Conservation (phyloP, 1,284 basidiomycete species). For the Tilletia caries region DNA sequence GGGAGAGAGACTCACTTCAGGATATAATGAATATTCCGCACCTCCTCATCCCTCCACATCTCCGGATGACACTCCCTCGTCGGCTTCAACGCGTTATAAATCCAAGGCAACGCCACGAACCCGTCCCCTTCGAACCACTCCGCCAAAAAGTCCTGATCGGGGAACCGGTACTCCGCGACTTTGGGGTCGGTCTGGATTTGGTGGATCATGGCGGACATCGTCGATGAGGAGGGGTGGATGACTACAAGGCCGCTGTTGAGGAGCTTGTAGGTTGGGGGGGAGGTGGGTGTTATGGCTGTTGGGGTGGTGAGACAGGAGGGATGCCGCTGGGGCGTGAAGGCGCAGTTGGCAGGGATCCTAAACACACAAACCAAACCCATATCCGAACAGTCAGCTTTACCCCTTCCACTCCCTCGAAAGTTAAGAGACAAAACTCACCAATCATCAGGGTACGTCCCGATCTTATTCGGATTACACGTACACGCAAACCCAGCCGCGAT, state of each 20-base stretch:
- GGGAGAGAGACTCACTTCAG: constrained; percentile 21
- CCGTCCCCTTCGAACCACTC: constrained; percentile 66
- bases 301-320: constrained; percentile 57
- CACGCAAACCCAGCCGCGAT: constrained; percentile 86
- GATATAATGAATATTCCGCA: constrained; percentile 55
- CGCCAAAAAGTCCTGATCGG: constrained; percentile 87
- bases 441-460: constrained; percentile 78
- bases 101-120: constrained; percentile 70
- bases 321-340: constrained; percentile 62
- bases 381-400: not conserved
- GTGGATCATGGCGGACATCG: constrained; percentile 63
- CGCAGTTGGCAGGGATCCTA: constrained; percentile 86
- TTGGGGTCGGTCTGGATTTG: constrained; percentile 69
- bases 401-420: not conserved
- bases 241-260: constrained; percentile 88
- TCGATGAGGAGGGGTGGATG: constrained; percentile 63
- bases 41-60: constrained; percentile 74
- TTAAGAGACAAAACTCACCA: constrained; percentile 63
- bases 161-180: constrained; percentile 71
- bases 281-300: constrained; percentile 56
- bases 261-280: constrained; percentile 70
- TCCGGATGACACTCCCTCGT: constrained; percentile 66
- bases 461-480: constrained; percentile 82
- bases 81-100: constrained; percentile 82
- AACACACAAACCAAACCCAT: too few species aligned